These are phyloP conservation scores for Marasmius tenuissimus DNA, from an alignment of 1,284 basidiomycete species.

Conservation along the genomic window DNA sequence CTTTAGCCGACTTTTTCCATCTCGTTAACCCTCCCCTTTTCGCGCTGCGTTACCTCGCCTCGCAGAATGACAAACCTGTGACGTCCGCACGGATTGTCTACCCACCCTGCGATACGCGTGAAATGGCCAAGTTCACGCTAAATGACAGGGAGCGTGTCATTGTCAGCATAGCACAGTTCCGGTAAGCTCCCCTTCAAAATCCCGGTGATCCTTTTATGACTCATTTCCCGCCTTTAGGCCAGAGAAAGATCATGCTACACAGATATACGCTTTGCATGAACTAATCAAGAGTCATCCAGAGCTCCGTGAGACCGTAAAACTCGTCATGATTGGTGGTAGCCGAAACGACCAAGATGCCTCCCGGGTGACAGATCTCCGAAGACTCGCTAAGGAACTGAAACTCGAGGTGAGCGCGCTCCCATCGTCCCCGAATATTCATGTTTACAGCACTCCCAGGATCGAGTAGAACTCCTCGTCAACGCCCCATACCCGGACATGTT, in stretches of 20 bases:
- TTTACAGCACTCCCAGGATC: slow-evolving; percentile 40
- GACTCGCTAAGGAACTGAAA: slow-evolving; percentile 61
- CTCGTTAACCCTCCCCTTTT: slow-evolving; percentile 28
- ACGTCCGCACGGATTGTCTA: slow-evolving; percentile 63
- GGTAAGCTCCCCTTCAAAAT: slow-evolving; percentile 42
- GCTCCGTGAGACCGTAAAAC: slow-evolving; percentile 44
- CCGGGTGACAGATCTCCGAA: slow-evolving; percentile 64
- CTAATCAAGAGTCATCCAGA: slow-evolving; percentile 66
- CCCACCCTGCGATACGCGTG: slow-evolving; percentile 89
- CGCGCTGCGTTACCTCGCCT: slow-evolving; percentile 23
- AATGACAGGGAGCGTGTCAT: slow-evolving; percentile 66
- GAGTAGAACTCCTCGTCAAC: slow-evolving; percentile 83
- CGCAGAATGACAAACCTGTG: slow-evolving; percentile 7
- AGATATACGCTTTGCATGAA: slow-evolving; percentile 70
- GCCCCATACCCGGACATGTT: slow-evolving; percentile 77
- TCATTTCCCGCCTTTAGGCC: slow-evolving; percentile 50
- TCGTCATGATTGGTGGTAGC: slow-evolving; percentile 84
- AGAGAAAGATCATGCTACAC: slow-evolving; percentile 91
- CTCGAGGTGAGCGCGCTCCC: slow-evolving; percentile 52
- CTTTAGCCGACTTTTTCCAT: slow-evolving; percentile 45
- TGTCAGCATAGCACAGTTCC: slow-evolving; percentile 89
- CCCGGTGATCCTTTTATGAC: neutral
- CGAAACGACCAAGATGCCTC: slow-evolving; percentile 76
- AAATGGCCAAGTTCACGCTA: slow-evolving; percentile 67
- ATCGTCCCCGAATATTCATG: neutral